Evolutionary conservation across 257 asterid species (phyloP).

Genomic region (Solanum sejunctum): DNA sequence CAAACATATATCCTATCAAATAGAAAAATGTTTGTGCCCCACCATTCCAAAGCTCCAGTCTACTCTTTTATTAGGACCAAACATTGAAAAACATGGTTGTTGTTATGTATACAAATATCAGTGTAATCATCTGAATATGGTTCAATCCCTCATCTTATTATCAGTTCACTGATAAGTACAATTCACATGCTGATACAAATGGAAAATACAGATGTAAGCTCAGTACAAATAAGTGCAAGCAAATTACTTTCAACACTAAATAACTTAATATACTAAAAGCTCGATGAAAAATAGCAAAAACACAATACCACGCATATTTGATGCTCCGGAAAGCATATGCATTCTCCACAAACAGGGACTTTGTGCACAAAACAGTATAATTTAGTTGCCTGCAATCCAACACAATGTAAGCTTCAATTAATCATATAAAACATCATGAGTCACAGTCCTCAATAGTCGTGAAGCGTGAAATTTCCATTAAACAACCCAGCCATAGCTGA

Average conservation of each 20-base stretch:
- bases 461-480: neutral
- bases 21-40: neutral
- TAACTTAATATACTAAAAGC: neutral
- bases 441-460: neutral
- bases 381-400: conserved; percentile 74
- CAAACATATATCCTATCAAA: neutral
- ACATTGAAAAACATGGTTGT: neutral
- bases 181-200: neutral
- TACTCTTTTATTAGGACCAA: neutral
- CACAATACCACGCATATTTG: conserved; percentile 85
- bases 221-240: neutral
- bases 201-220: neutral
- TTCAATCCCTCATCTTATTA: neutral
- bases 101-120: neutral
- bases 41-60: neutral
- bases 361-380: conserved; percentile 97
- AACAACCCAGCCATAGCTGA: neutral
- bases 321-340: conserved; percentile 91
- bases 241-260: neutral
- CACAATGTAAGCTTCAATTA: neutral
- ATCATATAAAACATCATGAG: neutral
- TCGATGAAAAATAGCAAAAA: neutral
- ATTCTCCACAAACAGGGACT: conserved; percentile 94
- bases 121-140: neutral
- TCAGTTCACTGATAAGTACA: neutral